A percentile compares a stretch with the other conserved stretches of the same genome.
phyloP scores from a whole-genome alignment of 2,329 filamentous ascomycete genomes.

The Phoma sp. region DNA sequence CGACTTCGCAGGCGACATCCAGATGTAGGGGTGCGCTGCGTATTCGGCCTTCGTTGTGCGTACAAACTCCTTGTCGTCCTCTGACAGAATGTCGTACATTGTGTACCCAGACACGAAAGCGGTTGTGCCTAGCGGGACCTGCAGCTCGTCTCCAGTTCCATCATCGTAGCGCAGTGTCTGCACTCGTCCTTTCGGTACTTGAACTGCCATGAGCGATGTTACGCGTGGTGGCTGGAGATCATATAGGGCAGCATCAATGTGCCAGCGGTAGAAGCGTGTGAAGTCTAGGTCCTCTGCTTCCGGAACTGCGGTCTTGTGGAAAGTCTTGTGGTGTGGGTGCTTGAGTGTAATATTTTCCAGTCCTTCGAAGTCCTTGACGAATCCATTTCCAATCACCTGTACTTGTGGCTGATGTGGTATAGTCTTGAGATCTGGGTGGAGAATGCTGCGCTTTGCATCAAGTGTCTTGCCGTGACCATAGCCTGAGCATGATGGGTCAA shows the following conservation, averaged over 20 bases:
- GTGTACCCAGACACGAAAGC: slow-evolving; percentile 76
- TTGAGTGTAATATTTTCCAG: slow-evolving; percentile 71
- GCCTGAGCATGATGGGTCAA: slow-evolving; percentile 69
- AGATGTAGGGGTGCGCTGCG: slow-evolving; percentile 80
- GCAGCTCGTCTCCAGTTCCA: slow-evolving; percentile 69
- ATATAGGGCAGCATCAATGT: slow-evolving; percentile 81
- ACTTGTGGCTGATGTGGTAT: slow-evolving; percentile 81
- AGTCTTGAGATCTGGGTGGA: slow-evolving; percentile 82
- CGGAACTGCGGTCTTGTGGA: slow-evolving; percentile 72
- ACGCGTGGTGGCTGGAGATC: slow-evolving; percentile 76
- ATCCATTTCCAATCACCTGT: slow-evolving; percentile 81
- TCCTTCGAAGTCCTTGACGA: slow-evolving; percentile 73
- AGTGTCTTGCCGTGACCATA: slow-evolving; percentile 82
- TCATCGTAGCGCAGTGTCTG: slow-evolving; percentile 79
- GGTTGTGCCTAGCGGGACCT: slow-evolving; percentile 76
- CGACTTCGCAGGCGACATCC: slow-evolving; percentile 76
- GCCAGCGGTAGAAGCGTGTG: slow-evolving; percentile 77
- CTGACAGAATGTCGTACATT: slow-evolving; percentile 73
- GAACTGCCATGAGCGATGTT: slow-evolving; percentile 76
- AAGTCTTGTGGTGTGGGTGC: slow-evolving; percentile 80
- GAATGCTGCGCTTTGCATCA: slow-evolving; percentile 69
- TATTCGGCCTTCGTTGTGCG: slow-evolving; percentile 74
- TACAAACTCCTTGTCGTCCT: slow-evolving; percentile 72
- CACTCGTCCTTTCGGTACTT: slow-evolving; percentile 65
- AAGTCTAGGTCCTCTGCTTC: slow-evolving; percentile 65